phyloP scores from a whole-genome alignment of 805 yeast species.

The Wickerhamomyces kurtzmanii region DNA sequence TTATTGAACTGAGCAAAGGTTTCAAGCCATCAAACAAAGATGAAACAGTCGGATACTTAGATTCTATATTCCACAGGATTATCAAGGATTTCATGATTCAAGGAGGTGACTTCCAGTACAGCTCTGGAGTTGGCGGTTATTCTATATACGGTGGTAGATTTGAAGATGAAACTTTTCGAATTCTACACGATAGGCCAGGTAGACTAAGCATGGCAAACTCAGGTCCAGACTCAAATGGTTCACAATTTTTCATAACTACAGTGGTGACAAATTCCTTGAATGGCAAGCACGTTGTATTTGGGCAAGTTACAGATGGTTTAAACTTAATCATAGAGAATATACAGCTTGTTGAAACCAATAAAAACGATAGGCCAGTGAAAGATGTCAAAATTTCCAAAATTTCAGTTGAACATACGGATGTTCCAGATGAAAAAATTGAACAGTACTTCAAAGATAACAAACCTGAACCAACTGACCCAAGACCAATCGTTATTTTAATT shows the following conservation, averaged over 20 bases:
- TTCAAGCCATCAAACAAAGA: conserved; percentile 21
- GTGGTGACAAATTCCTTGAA: conserved; percentile 37
- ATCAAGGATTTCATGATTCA: conserved; percentile 71
- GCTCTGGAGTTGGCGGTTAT: conserved; percentile 65
- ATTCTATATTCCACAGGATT: conserved; percentile 64
- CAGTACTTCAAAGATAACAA: conserved; percentile 8
- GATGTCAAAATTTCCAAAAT: conserved; percentile 30
- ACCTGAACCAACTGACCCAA: conserved; percentile 5
- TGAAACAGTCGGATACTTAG: conserved; percentile 34
- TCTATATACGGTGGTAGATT: conserved; percentile 71
- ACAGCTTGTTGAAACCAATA: conserved; percentile 42
- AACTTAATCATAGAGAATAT: conserved; percentile 47
- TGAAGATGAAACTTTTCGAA: conserved; percentile 66
- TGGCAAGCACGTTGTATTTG: conserved; percentile 66
- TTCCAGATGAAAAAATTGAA: conserved; percentile 9
- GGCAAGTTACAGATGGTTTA: conserved; percentile 62
- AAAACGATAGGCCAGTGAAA: conserved; percentile 29
- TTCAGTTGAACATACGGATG: conserved; percentile 17
- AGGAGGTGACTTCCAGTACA: conserved; percentile 75
- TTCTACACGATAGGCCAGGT: conserved; percentile 62
- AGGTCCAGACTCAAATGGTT: conserved; percentile 59
- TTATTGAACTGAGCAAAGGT: conserved; percentile 37
- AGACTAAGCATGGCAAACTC: conserved; percentile 66
- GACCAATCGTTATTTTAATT: conserved; percentile 8
- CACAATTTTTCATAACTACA: conserved; percentile 64